Conservation (phyloP, 441 rosid genomes). For the Omphalea diandra region DNA sequence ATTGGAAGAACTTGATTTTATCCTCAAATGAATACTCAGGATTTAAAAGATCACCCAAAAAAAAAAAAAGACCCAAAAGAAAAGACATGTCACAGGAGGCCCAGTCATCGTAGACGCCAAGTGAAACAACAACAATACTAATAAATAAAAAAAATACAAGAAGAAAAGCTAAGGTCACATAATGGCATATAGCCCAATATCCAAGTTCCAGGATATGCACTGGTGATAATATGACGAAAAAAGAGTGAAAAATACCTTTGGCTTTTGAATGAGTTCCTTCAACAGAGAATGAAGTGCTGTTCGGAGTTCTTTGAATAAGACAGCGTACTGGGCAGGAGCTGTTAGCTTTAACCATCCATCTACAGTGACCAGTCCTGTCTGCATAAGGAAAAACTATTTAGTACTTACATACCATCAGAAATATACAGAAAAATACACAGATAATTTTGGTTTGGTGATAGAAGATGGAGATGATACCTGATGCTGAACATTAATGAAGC, state of each 20-base stretch:
- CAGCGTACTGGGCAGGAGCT: constrained; percentile 93
- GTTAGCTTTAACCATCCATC: constrained; percentile 89
- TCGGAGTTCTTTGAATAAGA: constrained; percentile 83
- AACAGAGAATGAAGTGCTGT: constrained; percentile 69
- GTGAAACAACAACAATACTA: too few species aligned
- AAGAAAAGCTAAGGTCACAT: too few species aligned
- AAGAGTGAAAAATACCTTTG: constrained; percentile 47
- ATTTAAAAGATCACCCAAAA: too few species aligned
- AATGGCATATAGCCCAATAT: too few species aligned
- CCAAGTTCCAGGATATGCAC: not conserved
- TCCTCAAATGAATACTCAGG: too few species aligned
- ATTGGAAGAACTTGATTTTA: too few species aligned
- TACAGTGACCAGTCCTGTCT: constrained; percentile 66
- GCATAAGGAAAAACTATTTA: constrained; percentile 14
- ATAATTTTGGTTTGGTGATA: not conserved
- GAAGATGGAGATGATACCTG: constrained; percentile 52
- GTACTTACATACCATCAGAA: not conserved
- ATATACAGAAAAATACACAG: not conserved
- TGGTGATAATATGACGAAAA: too few species aligned
- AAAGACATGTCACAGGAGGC: too few species aligned
- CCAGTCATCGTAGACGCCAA: too few species aligned
- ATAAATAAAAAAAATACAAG: too few species aligned
- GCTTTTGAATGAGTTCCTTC: constrained; percentile 69
- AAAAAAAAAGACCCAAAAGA: too few species aligned
- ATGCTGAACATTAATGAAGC: constrained; percentile 80